Base-by-base conservation (phyloP, 2,329 filamentous ascomycete species). In the Exophiala dermatitidis region DNA sequence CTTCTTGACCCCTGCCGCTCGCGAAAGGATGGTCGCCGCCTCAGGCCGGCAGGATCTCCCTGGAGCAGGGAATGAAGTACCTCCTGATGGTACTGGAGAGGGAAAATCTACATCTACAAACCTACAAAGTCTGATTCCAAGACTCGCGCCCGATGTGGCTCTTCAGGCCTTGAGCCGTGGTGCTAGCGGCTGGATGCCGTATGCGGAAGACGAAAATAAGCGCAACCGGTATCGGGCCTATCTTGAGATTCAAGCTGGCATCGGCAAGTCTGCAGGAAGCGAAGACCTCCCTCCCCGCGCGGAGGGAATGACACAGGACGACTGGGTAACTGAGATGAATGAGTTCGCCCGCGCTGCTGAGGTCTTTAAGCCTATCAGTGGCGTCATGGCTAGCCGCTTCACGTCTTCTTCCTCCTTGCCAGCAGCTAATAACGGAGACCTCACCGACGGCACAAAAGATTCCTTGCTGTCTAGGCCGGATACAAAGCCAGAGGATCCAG, bases 331-430 rank as follows among this genome's bases (percentile, higher is more conserved):
- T 52, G 93, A 98, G 68, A 74, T 95, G 50, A 74, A 77, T 43
- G 83, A 98, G 64, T 96, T 95, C 64, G 75, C 80, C 8, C 80
- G 83, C 51, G 84, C 84, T 3, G 85, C 85, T 0, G 74, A 82
- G 61, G 83, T 97, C 19, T 98, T 97, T 74, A 91, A 88, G 67
- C 93, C 93, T 0, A 88, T 95, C 72, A 88, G 87, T 1, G 90
- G 90, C 0, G 77, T 88, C 58, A 97, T 98, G 89, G 93, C 91
- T 10, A 89, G 87, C 19, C 84, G 91, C 0, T 98, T 98, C 67
- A 96, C 90, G 0, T 85, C 86, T 1, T 80, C 83, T 1, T 80
- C 81, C 5, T 74, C 78, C 50, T 55, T 3, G 48, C 60, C 40
- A 63, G 63, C 31, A 61, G 60, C 61, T 40, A 53, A 62, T 19